Conservation (phyloP, 2,329 filamentous ascomycete genomes). For the Cladosporium sp. region DNA sequence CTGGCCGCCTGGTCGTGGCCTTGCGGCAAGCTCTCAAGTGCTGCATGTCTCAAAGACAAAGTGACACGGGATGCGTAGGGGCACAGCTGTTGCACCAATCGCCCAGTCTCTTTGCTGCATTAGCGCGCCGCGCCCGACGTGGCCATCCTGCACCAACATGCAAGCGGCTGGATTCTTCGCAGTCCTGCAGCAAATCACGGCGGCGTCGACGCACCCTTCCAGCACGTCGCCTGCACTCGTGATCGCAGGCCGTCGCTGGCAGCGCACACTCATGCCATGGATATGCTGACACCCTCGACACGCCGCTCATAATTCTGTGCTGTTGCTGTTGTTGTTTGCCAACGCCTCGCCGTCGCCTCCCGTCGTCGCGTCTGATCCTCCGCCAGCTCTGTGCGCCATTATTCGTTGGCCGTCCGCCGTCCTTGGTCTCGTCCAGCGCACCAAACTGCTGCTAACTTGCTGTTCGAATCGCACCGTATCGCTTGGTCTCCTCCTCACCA, state of each 20-base stretch:
- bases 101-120: neutral
- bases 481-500: neutral
- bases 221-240: neutral
- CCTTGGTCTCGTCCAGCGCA: neutral
- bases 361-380: constrained; percentile 7
- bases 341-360: constrained; percentile 3
- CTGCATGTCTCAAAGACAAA: constrained; percentile 18
- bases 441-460: neutral
- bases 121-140: constrained; percentile 5
- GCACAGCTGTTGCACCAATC: constrained; percentile 10
- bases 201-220: constrained; percentile 6
- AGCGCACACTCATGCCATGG: neutral
- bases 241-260: constrained; percentile 11
- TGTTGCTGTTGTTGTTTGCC: neutral
- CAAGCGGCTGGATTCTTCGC: neutral
- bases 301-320: neutral
- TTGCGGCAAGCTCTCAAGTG: constrained; percentile 5
- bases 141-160: constrained; percentile 2
- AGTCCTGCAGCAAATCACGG: constrained; percentile 11
- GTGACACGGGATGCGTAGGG: constrained; percentile 10
- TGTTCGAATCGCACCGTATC: neutral
- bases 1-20: constrained; percentile 11
- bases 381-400: constrained; percentile 9
- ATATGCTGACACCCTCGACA: neutral
- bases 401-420: constrained; percentile 2